phyloP scores from a whole-genome alignment of 2,329 filamentous ascomycete species.

The Pseudogymnoascus sp. region DNA sequence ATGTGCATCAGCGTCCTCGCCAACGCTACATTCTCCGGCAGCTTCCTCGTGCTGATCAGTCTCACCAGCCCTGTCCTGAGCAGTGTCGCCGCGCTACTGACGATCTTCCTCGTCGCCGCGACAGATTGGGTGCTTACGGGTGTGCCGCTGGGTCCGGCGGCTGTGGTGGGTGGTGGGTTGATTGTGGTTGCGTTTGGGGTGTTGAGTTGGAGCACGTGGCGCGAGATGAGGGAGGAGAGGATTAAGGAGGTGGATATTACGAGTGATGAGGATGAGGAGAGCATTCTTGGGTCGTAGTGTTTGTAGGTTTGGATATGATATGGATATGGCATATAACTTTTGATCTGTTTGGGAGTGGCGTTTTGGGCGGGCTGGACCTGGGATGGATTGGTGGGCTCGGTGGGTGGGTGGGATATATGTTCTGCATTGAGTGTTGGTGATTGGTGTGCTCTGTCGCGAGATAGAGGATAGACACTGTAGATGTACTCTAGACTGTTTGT shows the following conservation, averaged over 20 bases:
- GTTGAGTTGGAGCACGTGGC: slow-evolving; percentile 83
- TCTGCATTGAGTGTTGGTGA: not conserved
- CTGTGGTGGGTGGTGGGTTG: slow-evolving; percentile 71
- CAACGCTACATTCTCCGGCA: slow-evolving; percentile 88
- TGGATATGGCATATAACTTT: not conserved
- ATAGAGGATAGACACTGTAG: not conserved
- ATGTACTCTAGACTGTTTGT: slow-evolving; percentile 2
- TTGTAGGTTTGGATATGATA: not conserved
- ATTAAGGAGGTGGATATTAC: slow-evolving; percentile 39
- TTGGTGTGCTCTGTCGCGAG: slow-evolving; percentile 2
- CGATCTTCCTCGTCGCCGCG: slow-evolving; percentile 92
- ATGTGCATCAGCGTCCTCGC: slow-evolving; percentile 71
- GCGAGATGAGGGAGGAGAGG: slow-evolving; percentile 80
- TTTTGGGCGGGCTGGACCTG: not conserved
- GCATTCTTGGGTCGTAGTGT: not conserved
- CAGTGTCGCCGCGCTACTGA: slow-evolving; percentile 85
- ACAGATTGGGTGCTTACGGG: slow-evolving; percentile 84
- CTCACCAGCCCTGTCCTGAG: slow-evolving; percentile 87
- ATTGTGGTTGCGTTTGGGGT: slow-evolving; percentile 86
- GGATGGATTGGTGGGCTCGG: not conserved
- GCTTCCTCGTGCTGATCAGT: slow-evolving; percentile 85
- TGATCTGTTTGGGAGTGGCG: not conserved
- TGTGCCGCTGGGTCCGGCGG: slow-evolving; percentile 62
- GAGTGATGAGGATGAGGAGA: slow-evolving; percentile 33
- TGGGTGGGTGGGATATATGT: not conserved